Evolutionary conservation across 2,329 filamentous ascomycete genomes (phyloP).

Genomic region (Periconia macrospinosa): DNA sequence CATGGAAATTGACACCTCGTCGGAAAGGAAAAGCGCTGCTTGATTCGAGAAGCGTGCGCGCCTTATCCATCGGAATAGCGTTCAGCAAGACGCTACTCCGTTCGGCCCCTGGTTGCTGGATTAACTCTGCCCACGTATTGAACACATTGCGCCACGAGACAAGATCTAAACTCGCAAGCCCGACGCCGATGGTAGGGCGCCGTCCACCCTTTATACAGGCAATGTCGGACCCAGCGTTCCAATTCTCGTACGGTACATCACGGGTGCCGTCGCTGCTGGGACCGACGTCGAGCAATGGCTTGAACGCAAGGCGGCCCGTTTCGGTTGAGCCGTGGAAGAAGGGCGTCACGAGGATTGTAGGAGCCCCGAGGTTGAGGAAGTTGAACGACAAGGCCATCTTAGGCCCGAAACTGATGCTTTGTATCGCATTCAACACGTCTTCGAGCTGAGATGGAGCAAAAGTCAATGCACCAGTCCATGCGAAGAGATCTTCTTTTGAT

Average conservation of each 20-base stretch:
- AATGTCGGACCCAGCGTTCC: constrained; percentile 37
- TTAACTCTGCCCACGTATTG: background rate
- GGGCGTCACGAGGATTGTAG: no score
- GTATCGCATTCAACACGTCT: no score
- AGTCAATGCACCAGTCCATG: constrained; percentile 11
- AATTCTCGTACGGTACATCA: constrained; percentile 35
- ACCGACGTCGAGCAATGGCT: no score
- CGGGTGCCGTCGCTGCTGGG: constrained; percentile 3
- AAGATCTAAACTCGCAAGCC: background rate
- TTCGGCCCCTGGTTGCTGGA: background rate
- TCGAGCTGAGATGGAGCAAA: background rate
- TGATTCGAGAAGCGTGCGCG: background rate
- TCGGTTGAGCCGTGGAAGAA: no score
- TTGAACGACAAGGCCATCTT: no score
- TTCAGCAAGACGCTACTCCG: constrained; percentile 2
- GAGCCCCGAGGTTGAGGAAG: no score
- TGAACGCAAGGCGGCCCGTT: no score
- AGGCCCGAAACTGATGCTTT: no score
- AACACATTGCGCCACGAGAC: background rate
- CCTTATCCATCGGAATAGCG: constrained; percentile 1
- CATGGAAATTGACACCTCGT: no score
- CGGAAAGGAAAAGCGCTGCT: background rate
- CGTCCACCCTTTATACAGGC: constrained; percentile 24
- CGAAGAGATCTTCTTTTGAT: background rate
- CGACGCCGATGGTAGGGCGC: background rate